phyloP scores from a whole-genome alignment of 129 eudicot species.

The Ambrosia trifida region DNA sequence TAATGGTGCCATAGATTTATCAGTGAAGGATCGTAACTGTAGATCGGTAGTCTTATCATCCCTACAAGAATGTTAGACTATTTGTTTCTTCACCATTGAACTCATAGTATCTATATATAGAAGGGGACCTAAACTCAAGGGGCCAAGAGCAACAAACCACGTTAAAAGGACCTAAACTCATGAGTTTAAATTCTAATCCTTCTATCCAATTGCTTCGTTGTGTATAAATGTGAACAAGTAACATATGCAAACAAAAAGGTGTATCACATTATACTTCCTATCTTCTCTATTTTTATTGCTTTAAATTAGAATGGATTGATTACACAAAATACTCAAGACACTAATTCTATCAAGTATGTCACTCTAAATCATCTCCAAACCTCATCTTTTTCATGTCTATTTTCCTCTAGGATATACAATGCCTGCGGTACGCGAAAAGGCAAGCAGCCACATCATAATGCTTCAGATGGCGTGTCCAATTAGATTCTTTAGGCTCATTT shows the following conservation, averaged over 20 bases:
- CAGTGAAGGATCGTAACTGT: too few species aligned
- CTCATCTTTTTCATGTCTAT: constrained; percentile 9
- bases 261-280: constrained; percentile 10
- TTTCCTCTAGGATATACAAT: constrained; percentile 20
- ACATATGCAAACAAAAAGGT: not conserved
- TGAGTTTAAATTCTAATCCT: too few species aligned
- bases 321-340: constrained; percentile 32
- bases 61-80: too few species aligned
- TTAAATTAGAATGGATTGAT: constrained; percentile 25
- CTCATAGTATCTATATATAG: too few species aligned
- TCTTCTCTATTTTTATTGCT: constrained; percentile 13
- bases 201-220: too few species aligned
- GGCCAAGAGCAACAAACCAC: too few species aligned
- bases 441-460: not conserved
- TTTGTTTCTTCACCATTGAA: too few species aligned
- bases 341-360: not conserved
- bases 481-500: not conserved
- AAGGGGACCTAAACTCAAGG: too few species aligned
- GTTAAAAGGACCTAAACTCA: too few species aligned
- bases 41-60: too few species aligned
- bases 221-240: not conserved
- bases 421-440: not conserved
- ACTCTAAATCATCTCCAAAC: constrained; percentile 21
- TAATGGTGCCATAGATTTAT: too few species aligned
- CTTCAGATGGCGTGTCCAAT: not conserved